A percentile compares a stretch with the other conserved stretches of the same genome.
Conservation (phyloP, 129 eudicot genomes). For the Flaveria trinervia region DNA sequence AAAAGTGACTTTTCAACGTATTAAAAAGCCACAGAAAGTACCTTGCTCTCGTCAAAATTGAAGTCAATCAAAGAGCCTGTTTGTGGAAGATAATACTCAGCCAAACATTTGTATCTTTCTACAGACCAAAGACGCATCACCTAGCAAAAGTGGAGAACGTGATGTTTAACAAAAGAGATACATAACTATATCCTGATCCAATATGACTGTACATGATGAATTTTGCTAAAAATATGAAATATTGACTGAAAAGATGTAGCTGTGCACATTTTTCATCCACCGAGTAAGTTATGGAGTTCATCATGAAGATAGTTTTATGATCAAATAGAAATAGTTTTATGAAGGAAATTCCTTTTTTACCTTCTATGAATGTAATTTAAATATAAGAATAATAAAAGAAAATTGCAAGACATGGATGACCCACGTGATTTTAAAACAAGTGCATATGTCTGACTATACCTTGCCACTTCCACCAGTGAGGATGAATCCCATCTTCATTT, state of each 20-base stretch:
- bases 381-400: no score
- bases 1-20: neutral
- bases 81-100: constrained; percentile 69
- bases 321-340: neutral
- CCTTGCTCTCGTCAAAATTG: constrained; percentile 98
- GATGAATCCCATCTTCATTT: constrained; percentile 80
- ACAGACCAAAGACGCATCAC: constrained; percentile 96
- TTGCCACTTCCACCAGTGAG: constrained; percentile 88
- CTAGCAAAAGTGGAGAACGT: constrained; percentile 39
- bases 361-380: neutral
- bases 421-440: constrained; percentile 9
- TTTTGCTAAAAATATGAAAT: neutral
- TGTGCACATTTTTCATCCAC: neutral
- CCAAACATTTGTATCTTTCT: constrained; percentile 78
- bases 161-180: neutral
- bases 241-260: neutral
- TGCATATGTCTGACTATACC: constrained; percentile 40
- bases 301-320: neutral
- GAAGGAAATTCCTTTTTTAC: neutral
- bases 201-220: neutral
- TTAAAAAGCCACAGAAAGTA: constrained; percentile 23
- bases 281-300: neutral
- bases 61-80: constrained; percentile 67
- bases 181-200: neutral
- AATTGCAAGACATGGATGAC: constrained; percentile 2